Evolutionary conservation across 805 yeast genomes (phyloP).

Genomic region (Pichia rugopelliculosa): DNA sequence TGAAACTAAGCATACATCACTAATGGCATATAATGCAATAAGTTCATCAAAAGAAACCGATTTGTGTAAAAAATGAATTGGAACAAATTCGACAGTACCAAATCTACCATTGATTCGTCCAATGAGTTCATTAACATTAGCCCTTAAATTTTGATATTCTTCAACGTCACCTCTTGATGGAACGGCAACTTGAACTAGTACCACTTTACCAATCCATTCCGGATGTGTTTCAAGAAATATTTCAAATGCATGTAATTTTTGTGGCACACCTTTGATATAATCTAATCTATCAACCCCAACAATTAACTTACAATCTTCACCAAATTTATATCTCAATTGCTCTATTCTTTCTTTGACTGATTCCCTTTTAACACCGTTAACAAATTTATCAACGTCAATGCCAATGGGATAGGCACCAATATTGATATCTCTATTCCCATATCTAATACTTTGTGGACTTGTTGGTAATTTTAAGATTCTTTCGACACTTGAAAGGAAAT

Average conservation of each 20-base stretch:
- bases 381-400: conserved; percentile 87
- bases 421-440: conserved; percentile 63
- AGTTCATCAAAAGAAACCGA: conserved; percentile 87
- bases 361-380: conserved; percentile 62
- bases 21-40: conserved; percentile 73
- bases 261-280: conserved; percentile 97
- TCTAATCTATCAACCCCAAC: conserved; percentile 97
- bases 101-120: conserved; percentile 95
- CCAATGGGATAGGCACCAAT: conserved; percentile 99
- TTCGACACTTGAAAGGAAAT: conserved; percentile 83
- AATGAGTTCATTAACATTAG: conserved; percentile 91
- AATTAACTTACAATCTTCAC: conserved; percentile 71
- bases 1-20: conserved; percentile 88
- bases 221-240: conserved; percentile 89
- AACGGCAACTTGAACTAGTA: conserved; percentile 92
- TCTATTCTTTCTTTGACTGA: conserved; percentile 59
- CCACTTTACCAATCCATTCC: conserved; percentile 97
- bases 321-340: conserved; percentile 53
- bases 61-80: conserved; percentile 94
- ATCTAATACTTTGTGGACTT: conserved; percentile 84
- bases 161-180: conserved; percentile 98
- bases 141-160: conserved; percentile 88
- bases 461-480: conserved; percentile 77
- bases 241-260: conserved; percentile 92
- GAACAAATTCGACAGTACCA: conserved; percentile 96